Percentiles rank a stretch among this genome's conserved stretches.
These are phyloP conservation scores for Exophiala phaeomuriformis DNA, from an alignment of 2,329 filamentous ascomycete species.

Conservation along the genomic window DNA sequence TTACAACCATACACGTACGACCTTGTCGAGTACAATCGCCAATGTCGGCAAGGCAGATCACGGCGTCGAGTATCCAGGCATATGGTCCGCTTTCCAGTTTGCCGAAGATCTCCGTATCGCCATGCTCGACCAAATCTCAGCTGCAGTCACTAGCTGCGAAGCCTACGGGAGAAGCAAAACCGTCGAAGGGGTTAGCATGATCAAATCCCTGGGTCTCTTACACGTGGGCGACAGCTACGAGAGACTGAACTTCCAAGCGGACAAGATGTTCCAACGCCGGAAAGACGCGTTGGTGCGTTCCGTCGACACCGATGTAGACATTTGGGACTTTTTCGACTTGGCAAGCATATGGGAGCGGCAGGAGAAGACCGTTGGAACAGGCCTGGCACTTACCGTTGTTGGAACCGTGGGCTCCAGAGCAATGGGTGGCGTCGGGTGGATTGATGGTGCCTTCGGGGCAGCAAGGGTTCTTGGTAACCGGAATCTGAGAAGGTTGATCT, in stretches of 20 bases:
- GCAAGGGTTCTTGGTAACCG: constrained; percentile 73
- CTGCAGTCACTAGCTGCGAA: constrained; percentile 71
- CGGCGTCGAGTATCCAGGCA: constrained; percentile 76
- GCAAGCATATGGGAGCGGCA: constrained; percentile 75
- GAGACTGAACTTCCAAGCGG: constrained; percentile 77
- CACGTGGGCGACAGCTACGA: constrained; percentile 84
- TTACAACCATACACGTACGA: constrained; percentile 72
- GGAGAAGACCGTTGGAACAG: constrained; percentile 88
- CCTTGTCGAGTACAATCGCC: constrained; percentile 66
- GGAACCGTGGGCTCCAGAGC: constrained; percentile 76
- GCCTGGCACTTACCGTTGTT: constrained; percentile 87
- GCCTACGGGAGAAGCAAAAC: constrained; percentile 74
- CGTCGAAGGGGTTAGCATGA: constrained; percentile 71
- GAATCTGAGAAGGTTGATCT: constrained; percentile 69
- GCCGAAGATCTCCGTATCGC: constrained; percentile 87
- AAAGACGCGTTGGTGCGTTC: constrained; percentile 74
- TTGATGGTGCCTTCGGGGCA: constrained; percentile 77
- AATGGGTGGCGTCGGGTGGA: constrained; percentile 77
- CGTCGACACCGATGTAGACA: constrained; percentile 77
- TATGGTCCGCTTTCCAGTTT: constrained; percentile 80
- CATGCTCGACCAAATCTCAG: constrained; percentile 81
- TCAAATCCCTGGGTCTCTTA: constrained; percentile 79
- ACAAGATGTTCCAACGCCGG: constrained; percentile 87
- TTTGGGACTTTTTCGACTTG: constrained; percentile 91
- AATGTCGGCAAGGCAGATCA: constrained; percentile 70